Evolutionary conservation across 352 stramenopile genomes (phyloP), one percentile per base, ranked within the genome.

Genomic region (Phytophthora palmivora): DNA sequence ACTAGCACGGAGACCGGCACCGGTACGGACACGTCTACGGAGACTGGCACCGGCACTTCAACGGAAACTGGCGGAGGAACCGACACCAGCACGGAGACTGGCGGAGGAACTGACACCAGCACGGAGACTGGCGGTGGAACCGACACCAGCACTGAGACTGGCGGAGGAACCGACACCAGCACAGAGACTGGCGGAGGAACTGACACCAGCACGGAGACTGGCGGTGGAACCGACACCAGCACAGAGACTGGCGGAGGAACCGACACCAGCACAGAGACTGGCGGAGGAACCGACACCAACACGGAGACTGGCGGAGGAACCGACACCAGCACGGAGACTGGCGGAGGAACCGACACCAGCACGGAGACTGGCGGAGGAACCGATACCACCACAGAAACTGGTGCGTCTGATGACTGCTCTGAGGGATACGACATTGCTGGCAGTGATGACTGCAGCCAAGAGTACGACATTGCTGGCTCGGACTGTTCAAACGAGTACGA

Each of bases 401-500:
- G n/a, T n/a, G 0, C 30, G 66, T 79, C 15, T 67, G 67, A 3
- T 58, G 56, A 26, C 59, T 81, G 68, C 51, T 59, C 18, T 11
- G 24, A 75, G n/a, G 68, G 59, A 16, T 57, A 43, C 10, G 63
- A 75, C 34, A 63, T 75, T 1, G 30, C 30, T 34, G 30, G 30
- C 30, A 51, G 30, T 8, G 67, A 63, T 8, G 67, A 70, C 49
- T 72, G 72, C 55, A 37, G 4, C 9, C 19, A 72, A 12, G 60
- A n/a, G n/a, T 57, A 61, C 15, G 69, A 76, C 62, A 76, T 79
- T 33, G 72, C 64, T 36, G 62, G 62, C n/a, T 60, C 45, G 0
- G 67, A 80, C 41, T 82, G 74, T 50, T 64, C 65, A 8, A 59
- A 70, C 12, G 68, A 56, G 6, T 58, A 61, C 15, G 70, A 77